Percentiles rank a stretch among this genome's conserved stretches.
These are phyloP conservation scores for Coelastrella sp. DNA, from an alignment of 139 green algal species.

Conservation along the genomic window DNA sequence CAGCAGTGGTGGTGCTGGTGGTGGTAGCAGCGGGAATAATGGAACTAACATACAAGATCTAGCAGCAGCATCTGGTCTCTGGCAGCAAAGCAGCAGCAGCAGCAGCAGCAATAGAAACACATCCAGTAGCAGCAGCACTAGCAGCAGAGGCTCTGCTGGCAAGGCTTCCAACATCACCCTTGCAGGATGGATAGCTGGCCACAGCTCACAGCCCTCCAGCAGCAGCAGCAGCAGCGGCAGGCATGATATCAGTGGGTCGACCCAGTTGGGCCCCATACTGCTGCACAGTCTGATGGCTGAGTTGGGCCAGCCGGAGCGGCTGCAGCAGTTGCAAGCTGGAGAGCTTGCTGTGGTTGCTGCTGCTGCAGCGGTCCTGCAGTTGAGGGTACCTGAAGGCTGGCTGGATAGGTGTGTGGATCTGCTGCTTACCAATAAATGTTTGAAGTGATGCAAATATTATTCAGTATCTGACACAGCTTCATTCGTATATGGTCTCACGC, in stretches of 20 bases:
- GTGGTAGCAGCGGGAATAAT: no score
- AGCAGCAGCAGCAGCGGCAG: constrained; percentile 21
- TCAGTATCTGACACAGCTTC: background rate
- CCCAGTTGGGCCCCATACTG: constrained; percentile 10
- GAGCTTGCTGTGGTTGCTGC: background rate
- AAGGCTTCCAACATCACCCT: background rate
- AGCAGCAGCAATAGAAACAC: background rate
- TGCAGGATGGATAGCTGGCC: background rate
- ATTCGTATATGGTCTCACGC: background rate
- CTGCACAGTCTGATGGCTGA: background rate
- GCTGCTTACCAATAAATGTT: background rate
- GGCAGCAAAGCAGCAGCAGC: background rate
- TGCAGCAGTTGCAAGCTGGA: constrained; percentile 19
- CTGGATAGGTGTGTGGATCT: background rate
- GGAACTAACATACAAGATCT: background rate
- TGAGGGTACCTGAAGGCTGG: constrained; percentile 26
- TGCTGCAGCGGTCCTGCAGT: constrained; percentile 11
- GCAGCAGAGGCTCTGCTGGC: constrained; percentile 5
- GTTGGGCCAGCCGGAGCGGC: background rate
- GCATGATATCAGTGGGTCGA: background rate
- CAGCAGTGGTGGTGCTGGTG: no score
- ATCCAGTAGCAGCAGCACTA: background rate
- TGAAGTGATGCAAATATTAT: background rate
- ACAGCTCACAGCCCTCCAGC: background rate
- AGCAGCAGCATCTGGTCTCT: background rate